A percentile compares a stretch with the other conserved stretches of the same genome.
These are phyloP conservation scores for Chlamydomonas sp. DNA, from an alignment of 139 green algal species.

Conservation along the genomic window DNA sequence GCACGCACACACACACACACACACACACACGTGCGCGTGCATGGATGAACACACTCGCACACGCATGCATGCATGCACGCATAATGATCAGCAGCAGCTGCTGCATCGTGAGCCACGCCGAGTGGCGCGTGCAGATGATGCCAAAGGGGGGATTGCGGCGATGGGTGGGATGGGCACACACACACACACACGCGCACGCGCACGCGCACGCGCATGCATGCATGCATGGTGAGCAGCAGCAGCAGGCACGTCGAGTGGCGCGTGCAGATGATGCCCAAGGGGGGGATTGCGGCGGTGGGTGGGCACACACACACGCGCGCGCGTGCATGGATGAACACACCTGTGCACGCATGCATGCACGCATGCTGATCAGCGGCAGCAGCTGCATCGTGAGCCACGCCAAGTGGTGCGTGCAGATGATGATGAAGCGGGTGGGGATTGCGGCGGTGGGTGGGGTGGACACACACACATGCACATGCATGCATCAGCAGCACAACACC, in stretches of 20 bases:
- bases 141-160: slow-evolving; percentile 14
- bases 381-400: no score
- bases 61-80: no score
- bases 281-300: slow-evolving; percentile 11
- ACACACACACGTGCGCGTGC: no score
- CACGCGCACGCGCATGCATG: background rate
- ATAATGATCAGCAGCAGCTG: slow-evolving; percentile 15
- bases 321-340: background rate
- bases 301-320: background rate
- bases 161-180: background rate
- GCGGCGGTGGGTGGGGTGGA: no score
- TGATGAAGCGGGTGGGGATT: background rate
- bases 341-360: background rate
- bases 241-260: slow-evolving; percentile 30
- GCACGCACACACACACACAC: no score
- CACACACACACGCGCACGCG: background rate
- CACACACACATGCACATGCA: background rate
- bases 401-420: no score
- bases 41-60: no score
- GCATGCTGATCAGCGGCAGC: background rate
- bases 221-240: background rate
- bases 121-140: slow-evolving; percentile 26
- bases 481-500: no score
- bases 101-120: slow-evolving; percentile 21
- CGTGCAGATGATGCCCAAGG: slow-evolving; percentile 18